Evolutionary conservation across 148 eudicot species (phyloP), one percentile per base, ranked within the genome.

Genomic region (Arbutus unedo): DNA sequence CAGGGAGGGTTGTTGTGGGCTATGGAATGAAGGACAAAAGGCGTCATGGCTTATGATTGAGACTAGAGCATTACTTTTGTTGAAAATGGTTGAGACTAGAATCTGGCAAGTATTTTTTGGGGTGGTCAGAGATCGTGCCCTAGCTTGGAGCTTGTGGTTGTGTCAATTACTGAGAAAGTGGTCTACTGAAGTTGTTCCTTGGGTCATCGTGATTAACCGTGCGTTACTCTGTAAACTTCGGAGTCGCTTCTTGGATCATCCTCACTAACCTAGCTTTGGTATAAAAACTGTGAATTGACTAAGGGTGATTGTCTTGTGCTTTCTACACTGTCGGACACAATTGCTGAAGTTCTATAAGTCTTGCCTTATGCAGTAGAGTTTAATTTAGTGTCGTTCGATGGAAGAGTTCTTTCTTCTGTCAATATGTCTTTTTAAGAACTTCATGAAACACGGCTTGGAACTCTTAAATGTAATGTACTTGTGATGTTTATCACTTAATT

Each of bases 71-170:
- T 31, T 31, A 0, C 38, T 31, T 31, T 31, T 31, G 38, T 31
- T 31, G 38, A 31, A 31, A 31, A 66, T 66, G 71, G 31, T 25
- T 66, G 71, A 66, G 71, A 66, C 71, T 25, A 25, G 71, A 66
- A 66, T 16, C 71, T 66, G 25, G 71, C 71, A 66, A 31, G 5
- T 64, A 5, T 3, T 23, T 55, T 64, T 64, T 64, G 71, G 15
- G 16, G 71, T 66, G 71, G 16, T 43, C 43, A 66, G 71, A 66
- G 71, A 66, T 66, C 43, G 71, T 66, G 71, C 71, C 31, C 18
- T 5, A 66, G 71, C 71, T 25, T 21, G 10, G 31, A 66, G 14
- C 43, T 25, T 66, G 38, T 31, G 16, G 71, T 25, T 66, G 71
- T 66, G 71, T 66, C 71, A 66, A 11, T 31, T 66, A 38, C 7